These are phyloP conservation scores for Scleromitrula shiraiana DNA, from an alignment of 2,329 filamentous ascomycete genomes.

Conservation along the genomic window DNA sequence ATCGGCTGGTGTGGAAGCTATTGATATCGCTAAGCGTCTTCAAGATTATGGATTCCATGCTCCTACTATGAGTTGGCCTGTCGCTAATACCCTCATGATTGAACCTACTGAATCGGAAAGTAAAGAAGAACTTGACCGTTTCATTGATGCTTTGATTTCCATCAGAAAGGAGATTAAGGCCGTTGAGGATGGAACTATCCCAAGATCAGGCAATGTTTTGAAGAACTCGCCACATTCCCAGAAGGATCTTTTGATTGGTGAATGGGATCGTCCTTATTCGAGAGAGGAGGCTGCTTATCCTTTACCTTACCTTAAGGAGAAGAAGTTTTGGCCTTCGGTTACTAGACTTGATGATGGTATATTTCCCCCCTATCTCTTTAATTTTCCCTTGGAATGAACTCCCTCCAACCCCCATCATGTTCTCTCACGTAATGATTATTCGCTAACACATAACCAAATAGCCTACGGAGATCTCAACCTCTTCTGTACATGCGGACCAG, in stretches of 20 bases:
- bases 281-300: slow-evolving; percentile 84
- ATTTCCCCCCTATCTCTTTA: slow-evolving; percentile 29
- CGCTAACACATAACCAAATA: slow-evolving; percentile 33
- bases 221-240: slow-evolving; percentile 86
- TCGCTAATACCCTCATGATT: slow-evolving; percentile 94
- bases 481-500: slow-evolving; percentile 88
- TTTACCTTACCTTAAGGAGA: slow-evolving; percentile 72
- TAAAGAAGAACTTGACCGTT: slow-evolving; percentile 86
- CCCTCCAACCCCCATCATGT: too few species aligned
- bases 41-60: slow-evolving; percentile 98
- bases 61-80: slow-evolving; percentile 94
- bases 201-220: slow-evolving; percentile 71
- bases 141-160: slow-evolving; percentile 80
- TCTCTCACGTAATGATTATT: too few species aligned
- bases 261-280: slow-evolving; percentile 78
- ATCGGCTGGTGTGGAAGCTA: slow-evolving; percentile 75
- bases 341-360: slow-evolving; percentile 81
- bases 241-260: slow-evolving; percentile 64
- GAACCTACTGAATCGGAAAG: slow-evolving; percentile 93
- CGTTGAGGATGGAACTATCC: slow-evolving; percentile 70
- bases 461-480: slow-evolving; percentile 87
- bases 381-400: too few species aligned
- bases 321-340: slow-evolving; percentile 95
- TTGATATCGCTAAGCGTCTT: slow-evolving; percentile 91
- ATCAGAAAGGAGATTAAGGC: slow-evolving; percentile 81